These are phyloP conservation scores for Colletotrichum abscissum DNA, from an alignment of 2,329 filamentous ascomycete species.

Conservation along the genomic window DNA sequence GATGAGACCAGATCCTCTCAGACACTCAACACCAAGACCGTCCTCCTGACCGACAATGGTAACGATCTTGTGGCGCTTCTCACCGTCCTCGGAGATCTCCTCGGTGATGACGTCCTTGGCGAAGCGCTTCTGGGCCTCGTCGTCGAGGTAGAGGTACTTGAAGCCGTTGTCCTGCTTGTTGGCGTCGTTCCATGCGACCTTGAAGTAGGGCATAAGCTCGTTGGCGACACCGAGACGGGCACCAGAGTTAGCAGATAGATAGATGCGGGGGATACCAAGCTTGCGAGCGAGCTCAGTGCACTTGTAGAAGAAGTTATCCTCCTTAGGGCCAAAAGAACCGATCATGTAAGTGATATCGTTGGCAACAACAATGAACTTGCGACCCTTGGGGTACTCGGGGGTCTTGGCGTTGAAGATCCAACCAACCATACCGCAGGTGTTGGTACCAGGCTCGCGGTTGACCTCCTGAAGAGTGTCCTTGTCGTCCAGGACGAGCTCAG, in stretches of 20 bases:
- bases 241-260: conserved; percentile 98
- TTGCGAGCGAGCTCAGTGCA: conserved; percentile 96
- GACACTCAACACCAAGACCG: conserved; percentile 95
- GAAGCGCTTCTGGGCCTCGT: conserved; percentile 87
- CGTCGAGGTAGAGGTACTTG: conserved; percentile 95
- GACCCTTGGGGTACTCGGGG: conserved; percentile 92
- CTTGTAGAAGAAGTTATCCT: conserved; percentile 99
- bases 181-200: conserved; percentile 93
- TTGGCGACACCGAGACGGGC: conserved; percentile 96
- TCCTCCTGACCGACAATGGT: conserved; percentile 95
- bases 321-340: conserved; percentile 94
- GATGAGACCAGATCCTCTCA: conserved; percentile 97
- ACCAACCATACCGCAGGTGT: conserved; percentile 97
- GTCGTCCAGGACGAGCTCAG: conserved; percentile 94
- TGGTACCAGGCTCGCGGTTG: conserved; percentile 92
- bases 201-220: conserved; percentile 97
- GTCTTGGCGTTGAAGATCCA: conserved; percentile 97
- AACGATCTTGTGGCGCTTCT: conserved; percentile 92
- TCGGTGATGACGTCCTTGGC: conserved; percentile 83
- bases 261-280: conserved; percentile 95
- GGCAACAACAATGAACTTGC: conserved; percentile 95
- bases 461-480: conserved; percentile 92
- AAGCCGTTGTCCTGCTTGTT: conserved; percentile 87
- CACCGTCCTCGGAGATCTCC: conserved; percentile 84
- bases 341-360: conserved; percentile 99